Base-by-base conservation (phyloP, 1,284 basidiomycete species). In the Heterobasidion irregulare region DNA sequence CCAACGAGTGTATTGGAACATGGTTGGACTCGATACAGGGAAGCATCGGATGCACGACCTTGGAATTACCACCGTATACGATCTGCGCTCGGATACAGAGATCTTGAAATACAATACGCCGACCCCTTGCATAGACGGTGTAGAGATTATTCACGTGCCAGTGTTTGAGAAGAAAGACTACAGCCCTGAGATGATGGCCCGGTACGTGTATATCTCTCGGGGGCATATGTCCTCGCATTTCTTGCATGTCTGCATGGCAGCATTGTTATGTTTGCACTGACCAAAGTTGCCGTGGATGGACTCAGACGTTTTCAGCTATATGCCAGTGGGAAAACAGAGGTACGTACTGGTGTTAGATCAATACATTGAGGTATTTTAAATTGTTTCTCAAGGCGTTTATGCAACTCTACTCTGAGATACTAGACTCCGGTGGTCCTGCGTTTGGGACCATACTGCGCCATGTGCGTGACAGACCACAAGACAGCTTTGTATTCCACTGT, bases 171-270 rank as follows among this genome's bases (percentile, higher is more conserved):
- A 70, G 46, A 83, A 84, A 62, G 88, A 90, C 65, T 90, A 90
- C 66, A 88, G 85, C 62, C 87, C 88, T 32, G 84, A 89, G 68
- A 81, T 78, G 69, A 87, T 89, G 80, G 83, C 88, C 60, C 84
- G 81, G 87, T 89, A 71, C 70, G 85, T 82, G 68, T 70, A 70
- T 75, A 70, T 57, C 32, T 46, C 50, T 50, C 34, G 50, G n/a
- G 50, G 26, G 47, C 26, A 26, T 5, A 26, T 26, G 0, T 26
- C 26, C 26, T 26, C 26, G 26, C 26, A 26, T 26, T 26, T 26
- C 4, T 5, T 5, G 26, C 26, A 26, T 26, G 26, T 26, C 2
- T 26, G 26, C 26, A 26, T 5, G 26, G 26, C 26, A 26, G 26
- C 26, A 26, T 33, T 35, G 56, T 61, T 58, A 58, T 51, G 61